phyloP scores from a whole-genome alignment of 176 grass and related monocot genomes.

The Oryza meyeriana region DNA sequence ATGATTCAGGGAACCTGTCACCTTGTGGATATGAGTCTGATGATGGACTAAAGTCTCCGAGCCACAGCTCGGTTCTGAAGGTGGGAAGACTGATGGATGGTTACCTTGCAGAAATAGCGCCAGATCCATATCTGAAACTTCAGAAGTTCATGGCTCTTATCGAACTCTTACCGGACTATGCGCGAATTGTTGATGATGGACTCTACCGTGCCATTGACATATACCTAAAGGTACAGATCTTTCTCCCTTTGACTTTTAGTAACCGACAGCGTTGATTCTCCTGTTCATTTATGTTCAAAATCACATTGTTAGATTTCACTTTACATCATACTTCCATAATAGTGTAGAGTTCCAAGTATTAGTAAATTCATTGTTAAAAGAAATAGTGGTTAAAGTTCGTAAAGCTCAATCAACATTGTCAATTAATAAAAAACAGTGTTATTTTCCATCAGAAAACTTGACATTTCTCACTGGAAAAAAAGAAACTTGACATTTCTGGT shows the following conservation, averaged over 20 bases:
- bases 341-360: too few relatives aligned
- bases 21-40: conserved; percentile 72
- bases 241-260: too few relatives aligned
- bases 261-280: too few relatives aligned
- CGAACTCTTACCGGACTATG: conserved; percentile 76
- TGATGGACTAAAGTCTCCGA: conserved; percentile 57
- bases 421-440: too few relatives aligned
- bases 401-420: too few relatives aligned
- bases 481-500: not conserved
- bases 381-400: too few relatives aligned
- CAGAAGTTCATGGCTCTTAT: conserved; percentile 93
- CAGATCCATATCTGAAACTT: conserved; percentile 80
- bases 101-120: conserved; percentile 67
- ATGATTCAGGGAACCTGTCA: conserved; percentile 65
- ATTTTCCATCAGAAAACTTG: not conserved
- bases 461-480: too few relatives aligned
- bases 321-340: too few relatives aligned
- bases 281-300: too few relatives aligned
- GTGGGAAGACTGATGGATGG: conserved; percentile 72
- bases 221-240: conserved; percentile 76
- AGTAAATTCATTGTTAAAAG: too few relatives aligned
- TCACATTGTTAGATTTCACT: too few relatives aligned
- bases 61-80: conserved; percentile 76
- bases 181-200: conserved; percentile 85
- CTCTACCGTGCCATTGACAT: conserved; percentile 89